Conservation (phyloP, 2,329 filamentous ascomycete genomes). For the Fusarium redolens region DNA sequence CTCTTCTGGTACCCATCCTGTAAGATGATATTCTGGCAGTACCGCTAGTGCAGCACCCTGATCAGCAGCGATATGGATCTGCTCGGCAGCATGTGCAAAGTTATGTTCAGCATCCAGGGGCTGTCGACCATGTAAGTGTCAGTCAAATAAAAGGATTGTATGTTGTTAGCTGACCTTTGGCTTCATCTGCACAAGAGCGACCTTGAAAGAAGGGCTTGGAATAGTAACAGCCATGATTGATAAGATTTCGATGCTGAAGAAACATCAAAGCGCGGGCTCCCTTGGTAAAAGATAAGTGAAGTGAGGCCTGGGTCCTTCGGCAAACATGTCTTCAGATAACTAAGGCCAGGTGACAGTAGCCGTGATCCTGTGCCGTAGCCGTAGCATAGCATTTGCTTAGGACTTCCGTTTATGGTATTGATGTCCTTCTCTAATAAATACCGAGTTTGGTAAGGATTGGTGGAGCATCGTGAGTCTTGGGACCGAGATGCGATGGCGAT, state of each 20-base stretch:
- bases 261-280: neutral
- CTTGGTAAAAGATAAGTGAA: neutral
- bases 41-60: conserved; percentile 62
- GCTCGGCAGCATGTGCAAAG: conserved; percentile 28
- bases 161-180: conserved; percentile 27
- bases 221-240: conserved; percentile 21
- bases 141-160: neutral
- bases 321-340: neutral
- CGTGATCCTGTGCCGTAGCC: neutral
- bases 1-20: conserved; percentile 75
- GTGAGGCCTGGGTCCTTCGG: neutral
- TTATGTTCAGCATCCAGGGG: conserved; percentile 39
- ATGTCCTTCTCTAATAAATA: conserved; percentile 23
- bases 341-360: neutral
- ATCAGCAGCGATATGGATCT: conserved; percentile 28
- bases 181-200: conserved; percentile 38
- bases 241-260: neutral
- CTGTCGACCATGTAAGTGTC: conserved; percentile 8
- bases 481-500: neutral
- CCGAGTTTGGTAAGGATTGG: conserved; percentile 18
- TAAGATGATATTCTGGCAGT: conserved; percentile 79
- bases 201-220: conserved; percentile 24
- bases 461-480: conserved; percentile 9
- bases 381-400: neutral
- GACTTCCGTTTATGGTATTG: conserved; percentile 10